Evolutionary conservation across 306 rosid species (phyloP).

Genomic region (Senna tora): DNA sequence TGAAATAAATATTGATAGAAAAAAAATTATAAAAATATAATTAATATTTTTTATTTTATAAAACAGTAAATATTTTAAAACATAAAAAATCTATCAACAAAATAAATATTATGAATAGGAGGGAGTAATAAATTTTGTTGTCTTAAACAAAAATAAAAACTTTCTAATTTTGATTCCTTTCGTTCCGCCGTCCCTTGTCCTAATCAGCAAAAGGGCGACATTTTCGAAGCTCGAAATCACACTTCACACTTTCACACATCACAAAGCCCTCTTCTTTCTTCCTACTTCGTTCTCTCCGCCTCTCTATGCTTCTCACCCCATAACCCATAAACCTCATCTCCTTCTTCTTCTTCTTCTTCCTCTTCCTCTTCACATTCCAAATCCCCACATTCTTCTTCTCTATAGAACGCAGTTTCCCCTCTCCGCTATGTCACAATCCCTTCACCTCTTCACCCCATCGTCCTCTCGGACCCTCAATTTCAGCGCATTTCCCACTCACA

Average conservation of each 20-base stretch:
- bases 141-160: too few relatives aligned
- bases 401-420: not conserved
- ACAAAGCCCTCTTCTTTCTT: not conserved
- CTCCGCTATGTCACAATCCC: conserved; percentile 68
- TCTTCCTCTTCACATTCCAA: not conserved
- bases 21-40: too few relatives aligned
- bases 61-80: too few relatives aligned
- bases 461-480: conserved; percentile 37
- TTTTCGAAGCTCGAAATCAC: not conserved
- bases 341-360: too few relatives aligned
- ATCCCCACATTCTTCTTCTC: not conserved
- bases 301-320: not conserved
- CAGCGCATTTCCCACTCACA: conserved; percentile 24
- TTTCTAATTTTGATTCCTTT: too few relatives aligned
- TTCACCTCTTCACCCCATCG: conserved; percentile 56
- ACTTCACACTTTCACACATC: too few relatives aligned
- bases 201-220: not conserved
- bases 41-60: too few relatives aligned
- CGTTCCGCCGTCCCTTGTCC: not conserved
- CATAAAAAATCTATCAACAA: too few relatives aligned
- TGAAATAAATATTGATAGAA: too few relatives aligned
- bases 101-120: too few relatives aligned
- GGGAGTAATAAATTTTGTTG: too few relatives aligned
- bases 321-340: not conserved
- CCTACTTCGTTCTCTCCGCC: conserved; percentile 23